A percentile compares a stretch with the other conserved stretches of the same genome.
These are phyloP conservation scores for Ceraceosorus guamensis DNA, from an alignment of 1,284 basidiomycete species.

Conservation along the genomic window DNA sequence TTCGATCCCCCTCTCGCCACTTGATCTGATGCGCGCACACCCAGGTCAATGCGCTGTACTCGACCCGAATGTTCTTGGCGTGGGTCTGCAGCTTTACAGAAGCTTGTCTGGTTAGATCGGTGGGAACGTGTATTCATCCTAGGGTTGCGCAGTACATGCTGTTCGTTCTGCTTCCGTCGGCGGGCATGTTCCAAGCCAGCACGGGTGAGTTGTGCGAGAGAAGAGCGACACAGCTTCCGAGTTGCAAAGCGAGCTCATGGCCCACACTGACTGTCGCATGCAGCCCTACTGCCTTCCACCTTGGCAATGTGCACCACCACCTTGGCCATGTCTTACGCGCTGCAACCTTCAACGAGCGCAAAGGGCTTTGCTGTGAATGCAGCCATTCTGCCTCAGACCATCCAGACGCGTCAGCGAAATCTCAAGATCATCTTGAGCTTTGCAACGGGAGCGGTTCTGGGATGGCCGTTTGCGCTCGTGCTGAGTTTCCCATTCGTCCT, in stretches of 20 bases:
- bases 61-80: conserved; percentile 71
- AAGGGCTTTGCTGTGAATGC: conserved; percentile 6
- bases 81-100: conserved; percentile 70
- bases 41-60: conserved; percentile 78
- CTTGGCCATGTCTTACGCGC: conserved; percentile 68
- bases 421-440: conserved; percentile 62
- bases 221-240: not conserved
- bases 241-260: not conserved
- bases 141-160: conserved; percentile 84
- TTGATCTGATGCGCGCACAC: not conserved
- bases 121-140: conserved; percentile 75
- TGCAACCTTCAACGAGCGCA: conserved; percentile 57
- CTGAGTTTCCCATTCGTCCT: conserved; percentile 80
- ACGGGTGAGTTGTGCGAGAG: conserved; percentile 55
- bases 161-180: conserved; percentile 72
- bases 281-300: conserved; percentile 63
- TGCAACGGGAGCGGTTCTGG: conserved; percentile 76
- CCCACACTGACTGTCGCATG: not conserved
- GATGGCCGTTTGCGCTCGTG: conserved; percentile 89
- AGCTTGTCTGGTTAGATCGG: conserved; percentile 73
- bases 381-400: not conserved
- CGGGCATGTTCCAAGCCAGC: conserved; percentile 89
- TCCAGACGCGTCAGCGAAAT: conserved; percentile 31
- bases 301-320: conserved; percentile 88
- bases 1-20: not conserved